Percentiles rank a stretch among this genome's conserved stretches.
Conservation (phyloP, 169 alveolate genomes). For the Blepharisma undulans region DNA sequence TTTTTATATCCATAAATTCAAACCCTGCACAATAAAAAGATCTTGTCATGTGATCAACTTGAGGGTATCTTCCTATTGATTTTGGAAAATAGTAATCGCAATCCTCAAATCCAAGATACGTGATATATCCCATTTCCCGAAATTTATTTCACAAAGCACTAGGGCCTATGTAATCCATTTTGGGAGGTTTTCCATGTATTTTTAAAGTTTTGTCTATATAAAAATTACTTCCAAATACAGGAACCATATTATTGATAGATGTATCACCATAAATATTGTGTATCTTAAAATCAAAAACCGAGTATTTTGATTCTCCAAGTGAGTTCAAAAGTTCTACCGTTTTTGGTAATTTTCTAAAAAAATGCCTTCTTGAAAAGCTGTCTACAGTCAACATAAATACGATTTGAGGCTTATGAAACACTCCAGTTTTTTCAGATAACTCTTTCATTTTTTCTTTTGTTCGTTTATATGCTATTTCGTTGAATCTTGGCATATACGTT, state of each 20-base stretch:
- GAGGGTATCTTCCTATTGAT: slow-evolving; percentile 11
- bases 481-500: neutral
- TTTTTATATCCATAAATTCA: neutral
- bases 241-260: slow-evolving; percentile 33
- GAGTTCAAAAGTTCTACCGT: neutral
- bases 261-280: slow-evolving; percentile 32
- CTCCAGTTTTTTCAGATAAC: neutral
- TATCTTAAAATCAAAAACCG: slow-evolving; percentile 27
- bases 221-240: neutral
- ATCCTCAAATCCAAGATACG: slow-evolving; percentile 31
- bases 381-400: slow-evolving; percentile 17
- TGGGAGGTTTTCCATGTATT: neutral
- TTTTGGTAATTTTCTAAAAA: slow-evolving; percentile 36
- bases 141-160: slow-evolving; percentile 15
- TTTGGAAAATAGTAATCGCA: slow-evolving; percentile 38
- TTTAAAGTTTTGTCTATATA: neutral
- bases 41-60: slow-evolving; percentile 14
- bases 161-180: neutral
- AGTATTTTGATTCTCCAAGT: neutral
- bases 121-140: neutral
- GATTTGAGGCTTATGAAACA: neutral
- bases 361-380: slow-evolving; percentile 44
- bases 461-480: neutral
- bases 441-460: neutral
- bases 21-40: slow-evolving; percentile 28